Base-by-base conservation (phyloP, 179 eudicot genomes). In the Patellifolia procumbens region DNA sequence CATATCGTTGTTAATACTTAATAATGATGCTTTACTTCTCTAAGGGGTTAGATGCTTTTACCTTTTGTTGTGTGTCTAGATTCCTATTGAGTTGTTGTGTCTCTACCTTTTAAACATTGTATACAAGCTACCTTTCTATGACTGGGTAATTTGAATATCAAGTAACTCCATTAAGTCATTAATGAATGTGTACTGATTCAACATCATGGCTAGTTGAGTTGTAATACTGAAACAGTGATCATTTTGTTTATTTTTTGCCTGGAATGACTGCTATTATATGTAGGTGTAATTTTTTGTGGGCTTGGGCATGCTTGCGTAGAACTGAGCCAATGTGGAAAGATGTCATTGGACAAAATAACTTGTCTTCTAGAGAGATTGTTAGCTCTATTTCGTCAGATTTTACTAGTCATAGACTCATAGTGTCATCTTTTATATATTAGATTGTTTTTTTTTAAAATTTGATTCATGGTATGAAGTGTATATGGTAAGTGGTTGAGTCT, bases 221-320 rank as follows among this genome's bases (percentile, higher is more conserved):
- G 20, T 20, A 28, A 15, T 62, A 10, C 29, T 60, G 39, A 4
- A 28, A 31, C 31, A 28, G 24, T 29, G 56, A 16, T 45, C 26
- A 31, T 28, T 45, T 5, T 11, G 10, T 48, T 17, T 43, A 60
- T 43, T 37, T 28, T 31, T 68, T 22, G 48, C 59, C 68, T 76
- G 39, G 10, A 51, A 13, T 24, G 56, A 43, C 42, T 42, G n/a
- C 8, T 65, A 37, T 65, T n/a, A 45, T 75, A 32, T 28, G 42
- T 63, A 32, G 24, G 68, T 63, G 10, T 45, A 67, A 19, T 72
- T 52, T 53, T 72, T 12, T 24, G 46, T 55, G 12, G 43, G 64
- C 15, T 4, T 53, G 49, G 22, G 20, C 49, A 72, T 72, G 19
- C 2, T 2, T 12, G n/a, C 2, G 6, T 24, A 32, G 26, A 10